Evolutionary conservation across 441 rosid genomes (phyloP), one percentile per base, ranked within the genome.

Genomic region (Pelargonium fulgidum): DNA sequence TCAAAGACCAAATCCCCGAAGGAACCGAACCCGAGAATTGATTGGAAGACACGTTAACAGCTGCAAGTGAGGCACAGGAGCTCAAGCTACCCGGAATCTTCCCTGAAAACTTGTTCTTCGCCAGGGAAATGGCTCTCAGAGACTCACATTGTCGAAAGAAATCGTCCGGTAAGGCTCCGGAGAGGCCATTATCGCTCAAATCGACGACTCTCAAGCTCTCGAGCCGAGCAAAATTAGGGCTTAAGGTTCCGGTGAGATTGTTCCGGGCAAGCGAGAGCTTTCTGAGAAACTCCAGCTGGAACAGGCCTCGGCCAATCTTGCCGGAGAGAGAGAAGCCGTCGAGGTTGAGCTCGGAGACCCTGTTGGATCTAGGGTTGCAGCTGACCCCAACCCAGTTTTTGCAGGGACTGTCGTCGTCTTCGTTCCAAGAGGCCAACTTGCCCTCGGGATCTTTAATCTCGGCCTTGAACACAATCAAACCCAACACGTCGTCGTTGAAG

Each of bases 401-500:
- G 68, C 93, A 88, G 59, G 93, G 83, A 70, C 47, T 81, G 78
- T 83, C 83, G 50, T 85, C 87, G 44, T 88, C 89, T 79, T 88
- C 91, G 59, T 77, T 84, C 91, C 91, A 86, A 45, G 93, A 85
- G 0, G 79, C 72, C 5, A 88, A 86, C 85, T 83, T 85, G 41
- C 71, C 79, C 65, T 64, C 75, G 33, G 89, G 88, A 79, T 88
- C 91, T 80, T 76, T 81, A n/a, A 88, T 61, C 72, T 82, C 88
- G 1, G 89, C 86, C 62, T 86, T 85, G 81, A 91, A 88, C 56
- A 89, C 93, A 44, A 93, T 89, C 64, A 93, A 85, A 56, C 97
- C 98, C 79, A 93, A 77, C 26, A 93, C 91, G 73, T 93, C 98
- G 72, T 93, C 98, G 82, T 91, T 89, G 12, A 91, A 52, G 0